Evolutionary conservation across 371 early-diverging fungal species (phyloP), one percentile per base, ranked within the genome.

Genomic region (Actinomucor elegans): DNA sequence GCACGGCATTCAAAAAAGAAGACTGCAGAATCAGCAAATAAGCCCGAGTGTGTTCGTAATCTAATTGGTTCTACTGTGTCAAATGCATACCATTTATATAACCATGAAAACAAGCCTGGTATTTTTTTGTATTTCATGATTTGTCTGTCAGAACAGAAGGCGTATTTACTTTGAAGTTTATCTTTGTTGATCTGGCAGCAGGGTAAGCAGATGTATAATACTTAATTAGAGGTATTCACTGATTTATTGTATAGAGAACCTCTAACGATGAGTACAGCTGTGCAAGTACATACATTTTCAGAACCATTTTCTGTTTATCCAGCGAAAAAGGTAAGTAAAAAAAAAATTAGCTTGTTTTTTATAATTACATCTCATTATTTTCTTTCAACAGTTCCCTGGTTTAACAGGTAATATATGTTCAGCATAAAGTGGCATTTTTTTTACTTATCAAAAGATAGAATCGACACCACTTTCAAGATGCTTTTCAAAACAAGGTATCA

Each of bases 401-500:
- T 81, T 83, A 80, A 76, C 80, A 28, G 81, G 82, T 83, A 44
- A 21, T 11, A 18, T 1, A 38, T 38, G 38, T 20, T 10, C 4
- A 31, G 31, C 18, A 17, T 17, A 35, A 31, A 8, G 28, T n/a
- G n/a, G n/a, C n/a, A n/a, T n/a, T n/a, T n/a, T n/a, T n/a, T n/a
- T n/a, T n/a, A n/a, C n/a, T 11, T 37, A n/a, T 28, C 9, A 46
- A 26, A 23, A 5, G 24, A 20, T 61, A 86, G 79, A 74, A 54
- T 87, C 86, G 0, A 86, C 86, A 1, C 59, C 67, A 8, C 66
- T 88, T 1, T 86, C 86, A 11, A 80, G 77, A 57, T 77, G 80
- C 51, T 87, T 88, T 61, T 81, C 85, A 18, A 72, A 70, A 38
- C 85, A 87, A 59, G 85, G 86, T 2, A 71, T 85, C 21, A 79